Percentiles rank a stretch among this genome's conserved stretches.
phyloP scores from a whole-genome alignment of 129 eudicot genomes.

The Flaveria brownii region DNA sequence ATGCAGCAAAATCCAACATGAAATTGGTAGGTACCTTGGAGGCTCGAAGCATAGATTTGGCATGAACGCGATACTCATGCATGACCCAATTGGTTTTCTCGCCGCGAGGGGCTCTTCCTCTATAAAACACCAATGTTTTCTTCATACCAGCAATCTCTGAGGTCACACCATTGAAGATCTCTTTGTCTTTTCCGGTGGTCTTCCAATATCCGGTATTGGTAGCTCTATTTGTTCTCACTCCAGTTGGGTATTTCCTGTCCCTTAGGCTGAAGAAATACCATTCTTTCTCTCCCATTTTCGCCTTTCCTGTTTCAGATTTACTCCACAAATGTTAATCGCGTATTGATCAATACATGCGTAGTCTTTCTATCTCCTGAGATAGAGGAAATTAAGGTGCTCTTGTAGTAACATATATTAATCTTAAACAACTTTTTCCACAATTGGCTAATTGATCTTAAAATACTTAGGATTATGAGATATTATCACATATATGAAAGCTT shows the following conservation, averaged over 20 bases:
- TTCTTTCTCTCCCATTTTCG: slow-evolving; percentile 79
- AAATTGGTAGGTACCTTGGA: slow-evolving; percentile 49
- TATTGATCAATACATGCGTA: too few species aligned
- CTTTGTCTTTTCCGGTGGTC: slow-evolving; percentile 79
- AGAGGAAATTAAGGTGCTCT: too few species aligned
- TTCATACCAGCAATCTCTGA: slow-evolving; percentile 75
- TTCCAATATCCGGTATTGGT: slow-evolving; percentile 78
- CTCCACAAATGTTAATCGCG: not conserved
- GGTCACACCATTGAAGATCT: slow-evolving; percentile 56
- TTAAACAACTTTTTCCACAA: too few species aligned
- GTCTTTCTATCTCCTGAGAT: too few species aligned
- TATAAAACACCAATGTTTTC: slow-evolving; percentile 72
- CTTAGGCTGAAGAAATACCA: slow-evolving; percentile 83
- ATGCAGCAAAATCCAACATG: not conserved
- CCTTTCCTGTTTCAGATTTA: slow-evolving; percentile 48
- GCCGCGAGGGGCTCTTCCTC: slow-evolving; percentile 83
- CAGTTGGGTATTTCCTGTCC: slow-evolving; percentile 76
- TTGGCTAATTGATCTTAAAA: not conserved
- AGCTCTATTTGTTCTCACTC: slow-evolving; percentile 73
- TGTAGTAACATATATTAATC: not conserved
- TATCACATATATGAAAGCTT: slow-evolving; percentile 7
- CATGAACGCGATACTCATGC: slow-evolving; percentile 79
- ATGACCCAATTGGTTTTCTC: slow-evolving; percentile 84
- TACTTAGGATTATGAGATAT: slow-evolving; percentile 14
- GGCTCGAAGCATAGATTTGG: slow-evolving; percentile 57